Conservation (phyloP, 2,329 filamentous ascomycete genomes). For the Hortaea sp. region DNA sequence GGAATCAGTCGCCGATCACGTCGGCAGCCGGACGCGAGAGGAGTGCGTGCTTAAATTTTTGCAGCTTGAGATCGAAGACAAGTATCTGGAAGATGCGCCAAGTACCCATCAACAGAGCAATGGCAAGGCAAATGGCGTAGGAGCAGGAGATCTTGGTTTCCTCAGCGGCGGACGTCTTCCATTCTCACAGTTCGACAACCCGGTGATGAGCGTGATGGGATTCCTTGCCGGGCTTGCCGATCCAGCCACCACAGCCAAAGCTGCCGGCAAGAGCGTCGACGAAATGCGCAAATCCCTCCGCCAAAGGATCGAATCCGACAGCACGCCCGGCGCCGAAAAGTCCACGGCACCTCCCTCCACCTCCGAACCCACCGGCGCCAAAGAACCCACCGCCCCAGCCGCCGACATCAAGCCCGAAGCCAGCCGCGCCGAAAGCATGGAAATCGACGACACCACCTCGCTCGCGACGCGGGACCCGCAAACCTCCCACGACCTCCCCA, state of each 20-base stretch:
- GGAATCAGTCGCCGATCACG: slow-evolving; percentile 84
- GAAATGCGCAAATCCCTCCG: slow-evolving; percentile 74
- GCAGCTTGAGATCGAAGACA: slow-evolving; percentile 93
- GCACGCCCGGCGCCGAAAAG: slow-evolving; percentile 35
- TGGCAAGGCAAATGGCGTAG: slow-evolving; percentile 33
- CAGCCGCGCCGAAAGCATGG: slow-evolving; percentile 39
- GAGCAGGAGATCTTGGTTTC: slow-evolving; percentile 46
- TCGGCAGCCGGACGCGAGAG: slow-evolving; percentile 81
- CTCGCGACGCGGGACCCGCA: slow-evolving; percentile 39
- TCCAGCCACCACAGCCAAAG: slow-evolving; percentile 79
- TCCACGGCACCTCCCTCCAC: background rate
- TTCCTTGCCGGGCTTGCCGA: slow-evolving; percentile 89
- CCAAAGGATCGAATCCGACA: slow-evolving; percentile 61
- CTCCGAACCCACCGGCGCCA: slow-evolving; percentile 42
- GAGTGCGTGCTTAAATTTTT: slow-evolving; percentile 96
- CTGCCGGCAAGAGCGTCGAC: slow-evolving; percentile 76
- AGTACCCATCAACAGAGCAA: slow-evolving; percentile 40
- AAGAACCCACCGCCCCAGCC: slow-evolving; percentile 37
- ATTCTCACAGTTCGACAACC: slow-evolving; percentile 88
- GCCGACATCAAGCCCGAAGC: slow-evolving; percentile 35
- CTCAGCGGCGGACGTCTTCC: slow-evolving; percentile 68
- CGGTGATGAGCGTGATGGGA: slow-evolving; percentile 89
- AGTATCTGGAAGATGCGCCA: slow-evolving; percentile 62
- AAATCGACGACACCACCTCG: slow-evolving; percentile 45
- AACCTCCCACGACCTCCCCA: slow-evolving; percentile 40